Base-by-base conservation (phyloP, 1,139 yeast genomes). In the Saccharomyces pastorianus region DNA sequence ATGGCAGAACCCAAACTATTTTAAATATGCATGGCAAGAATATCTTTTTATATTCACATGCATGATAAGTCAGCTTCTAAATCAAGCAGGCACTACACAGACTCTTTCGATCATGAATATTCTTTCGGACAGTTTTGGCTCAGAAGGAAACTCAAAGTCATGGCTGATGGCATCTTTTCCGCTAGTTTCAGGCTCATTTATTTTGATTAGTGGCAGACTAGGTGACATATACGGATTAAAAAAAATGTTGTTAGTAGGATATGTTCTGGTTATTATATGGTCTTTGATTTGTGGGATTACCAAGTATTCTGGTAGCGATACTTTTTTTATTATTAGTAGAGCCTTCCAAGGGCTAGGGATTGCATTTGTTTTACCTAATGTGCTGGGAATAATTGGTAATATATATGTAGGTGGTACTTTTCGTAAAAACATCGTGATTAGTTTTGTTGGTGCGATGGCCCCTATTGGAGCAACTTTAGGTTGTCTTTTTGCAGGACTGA, bases 111-210 rank as follows among this genome's bases (percentile, higher is more conserved):
- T 70, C 52, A 70, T 71, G 70, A 70, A 71, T 49, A 58, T 60
- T 2, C 51, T 71, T 0, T 64, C 62, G 0, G 57, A 59, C 1
- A 63, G 67, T 2, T 66, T 72, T 47, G 50, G 60, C 0, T 61
- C 71, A 14, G 54, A 61, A 0, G 54, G 62, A 1, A 54, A 53
- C 1, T 68, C 67, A 44, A 65, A 76, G 56, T 75, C 78, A 2
- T 81, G 85, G 85, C 76, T 79, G 52, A 75, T 79, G 79, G 82
- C 83, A 2, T 76, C 83, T 0, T 80, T 77, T 61, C 81, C 84
- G 0, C 65, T 80, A 51, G 78, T 82, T 0, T 76, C 81, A 13
- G 84, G 84, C 13, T 79, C 83, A 0, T 77, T 79, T 58, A 79
- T 80, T 47, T 65, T 80, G 41, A 70, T 79, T 4, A 74, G 80